Conservation (phyloP, 2,329 filamentous ascomycete genomes). For the Claviceps sp. region DNA sequence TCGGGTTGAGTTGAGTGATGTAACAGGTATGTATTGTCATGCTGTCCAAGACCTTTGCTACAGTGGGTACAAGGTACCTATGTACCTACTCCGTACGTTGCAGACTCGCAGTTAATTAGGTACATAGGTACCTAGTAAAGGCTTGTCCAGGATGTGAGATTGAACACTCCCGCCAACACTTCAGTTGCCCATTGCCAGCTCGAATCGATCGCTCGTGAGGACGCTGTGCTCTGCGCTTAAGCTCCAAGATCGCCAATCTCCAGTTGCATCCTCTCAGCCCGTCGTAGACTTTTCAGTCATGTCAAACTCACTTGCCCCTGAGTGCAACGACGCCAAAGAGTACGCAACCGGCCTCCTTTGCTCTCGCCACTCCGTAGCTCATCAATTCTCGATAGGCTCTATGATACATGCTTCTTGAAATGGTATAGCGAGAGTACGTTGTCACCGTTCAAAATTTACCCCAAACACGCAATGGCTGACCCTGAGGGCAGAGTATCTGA, state of each 20-base stretch:
- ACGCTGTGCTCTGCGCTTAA: background rate
- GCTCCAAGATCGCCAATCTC: background rate
- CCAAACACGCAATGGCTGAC: background rate
- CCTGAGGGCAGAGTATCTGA: constrained; percentile 60
- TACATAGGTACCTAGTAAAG: too few relatives aligned
- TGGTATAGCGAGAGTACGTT: constrained; percentile 96
- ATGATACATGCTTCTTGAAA: constrained; percentile 95
- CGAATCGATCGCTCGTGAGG: background rate
- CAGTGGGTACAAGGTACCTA: too few relatives aligned
- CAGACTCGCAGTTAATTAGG: too few relatives aligned
- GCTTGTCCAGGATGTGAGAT: too few relatives aligned
- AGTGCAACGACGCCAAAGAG: constrained; percentile 96
- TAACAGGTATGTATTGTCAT: too few relatives aligned
- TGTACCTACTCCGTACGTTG: too few relatives aligned
- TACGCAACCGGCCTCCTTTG: constrained; percentile 29
- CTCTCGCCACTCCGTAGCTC: constrained; percentile 1
- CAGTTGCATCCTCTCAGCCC: background rate
- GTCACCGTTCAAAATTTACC: background rate
- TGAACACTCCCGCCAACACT: background rate
- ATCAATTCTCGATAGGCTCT: constrained; percentile 45
- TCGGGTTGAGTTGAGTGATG: background rate
- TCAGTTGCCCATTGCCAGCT: background rate
- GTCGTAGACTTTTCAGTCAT: constrained; percentile 23
- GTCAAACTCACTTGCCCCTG: constrained; percentile 88
- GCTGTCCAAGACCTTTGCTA: too few relatives aligned